A percentile compares a stretch with the other conserved stretches of the same genome.
Evolutionary conservation across 1,284 basidiomycete species (phyloP).

Genomic region (Wallemia mellicola): DNA sequence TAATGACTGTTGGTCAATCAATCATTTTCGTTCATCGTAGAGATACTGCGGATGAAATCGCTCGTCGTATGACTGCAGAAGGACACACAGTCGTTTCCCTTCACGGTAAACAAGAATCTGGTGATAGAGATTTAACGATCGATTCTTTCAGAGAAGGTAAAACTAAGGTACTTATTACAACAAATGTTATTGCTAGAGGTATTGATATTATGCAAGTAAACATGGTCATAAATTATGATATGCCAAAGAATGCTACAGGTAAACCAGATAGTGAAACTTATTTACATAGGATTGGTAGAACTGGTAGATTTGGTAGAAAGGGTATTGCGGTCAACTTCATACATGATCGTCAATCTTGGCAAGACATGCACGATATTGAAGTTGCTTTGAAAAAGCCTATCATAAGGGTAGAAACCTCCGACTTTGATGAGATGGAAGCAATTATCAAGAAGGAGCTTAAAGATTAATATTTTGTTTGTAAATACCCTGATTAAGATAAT

Average conservation of each 20-base stretch:
- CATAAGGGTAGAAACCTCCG: constrained; percentile 45
- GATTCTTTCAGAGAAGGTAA: constrained; percentile 85
- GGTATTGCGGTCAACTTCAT: constrained; percentile 93
- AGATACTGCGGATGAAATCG: constrained; percentile 73
- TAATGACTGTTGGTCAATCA: constrained; percentile 81
- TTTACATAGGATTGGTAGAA: constrained; percentile 87
- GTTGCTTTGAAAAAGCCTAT: constrained; percentile 41
- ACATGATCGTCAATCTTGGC: constrained; percentile 51
- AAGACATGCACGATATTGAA: constrained; percentile 61
- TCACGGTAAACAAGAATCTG: constrained; percentile 71
- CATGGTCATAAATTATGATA: constrained; percentile 96
- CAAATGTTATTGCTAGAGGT: constrained; percentile 90
- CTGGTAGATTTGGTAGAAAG: constrained; percentile 77
- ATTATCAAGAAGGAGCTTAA: constrained; percentile 7
- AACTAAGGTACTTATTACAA: constrained; percentile 93
- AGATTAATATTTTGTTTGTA: not conserved
- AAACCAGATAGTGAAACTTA: constrained; percentile 83
- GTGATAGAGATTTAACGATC: constrained; percentile 69
- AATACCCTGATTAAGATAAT: not conserved
- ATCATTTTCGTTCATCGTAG: constrained; percentile 90
- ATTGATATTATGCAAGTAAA: constrained; percentile 98
- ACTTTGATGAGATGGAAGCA: constrained; percentile 58
- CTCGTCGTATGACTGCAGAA: constrained; percentile 61
- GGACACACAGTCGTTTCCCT: constrained; percentile 90
- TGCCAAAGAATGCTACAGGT: constrained; percentile 39